These are phyloP conservation scores for Cornus suecica DNA, from an alignment of 148 eudicot species.

Conservation along the genomic window DNA sequence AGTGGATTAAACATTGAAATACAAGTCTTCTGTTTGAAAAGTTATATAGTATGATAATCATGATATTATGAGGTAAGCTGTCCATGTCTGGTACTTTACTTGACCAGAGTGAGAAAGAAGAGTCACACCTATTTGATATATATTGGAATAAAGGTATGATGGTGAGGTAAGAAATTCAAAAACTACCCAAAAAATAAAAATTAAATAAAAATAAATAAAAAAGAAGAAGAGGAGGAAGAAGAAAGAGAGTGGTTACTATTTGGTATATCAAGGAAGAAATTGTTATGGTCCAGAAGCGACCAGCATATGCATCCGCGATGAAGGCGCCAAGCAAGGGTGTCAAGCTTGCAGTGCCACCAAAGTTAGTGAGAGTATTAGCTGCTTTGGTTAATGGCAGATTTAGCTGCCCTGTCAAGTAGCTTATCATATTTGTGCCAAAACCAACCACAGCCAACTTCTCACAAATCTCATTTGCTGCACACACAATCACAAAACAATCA, in stretches of 20 bases:
- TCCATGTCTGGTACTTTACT: not conserved
- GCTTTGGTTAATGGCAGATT: constrained; percentile 82
- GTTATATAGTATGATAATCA: too few relatives aligned
- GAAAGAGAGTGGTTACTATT: constrained; percentile 28
- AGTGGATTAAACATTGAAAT: too few relatives aligned
- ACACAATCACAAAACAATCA: not conserved
- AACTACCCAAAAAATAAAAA: not conserved
- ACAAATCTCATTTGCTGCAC: constrained; percentile 77
- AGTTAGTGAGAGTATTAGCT: constrained; percentile 89
- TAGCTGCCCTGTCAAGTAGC: constrained; percentile 73
- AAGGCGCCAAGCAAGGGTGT: constrained; percentile 91
- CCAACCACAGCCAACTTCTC: constrained; percentile 97
- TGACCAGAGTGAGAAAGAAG: not conserved
- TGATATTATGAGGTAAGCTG: not conserved
- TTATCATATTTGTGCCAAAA: constrained; percentile 74
- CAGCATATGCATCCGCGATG: constrained; percentile 64
- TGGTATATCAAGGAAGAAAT: constrained; percentile 76
- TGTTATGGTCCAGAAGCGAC: constrained; percentile 85
- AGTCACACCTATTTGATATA: not conserved
- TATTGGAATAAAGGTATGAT: not conserved
- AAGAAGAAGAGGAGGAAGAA: not conserved
- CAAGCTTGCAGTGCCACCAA: constrained; percentile 73
- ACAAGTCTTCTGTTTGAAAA: too few relatives aligned
- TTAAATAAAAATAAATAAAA: too few relatives aligned
- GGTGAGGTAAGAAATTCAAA: too few relatives aligned